Conservation (phyloP, 768 basidiomycete genomes). For the Neoboletus brunneissimus region DNA sequence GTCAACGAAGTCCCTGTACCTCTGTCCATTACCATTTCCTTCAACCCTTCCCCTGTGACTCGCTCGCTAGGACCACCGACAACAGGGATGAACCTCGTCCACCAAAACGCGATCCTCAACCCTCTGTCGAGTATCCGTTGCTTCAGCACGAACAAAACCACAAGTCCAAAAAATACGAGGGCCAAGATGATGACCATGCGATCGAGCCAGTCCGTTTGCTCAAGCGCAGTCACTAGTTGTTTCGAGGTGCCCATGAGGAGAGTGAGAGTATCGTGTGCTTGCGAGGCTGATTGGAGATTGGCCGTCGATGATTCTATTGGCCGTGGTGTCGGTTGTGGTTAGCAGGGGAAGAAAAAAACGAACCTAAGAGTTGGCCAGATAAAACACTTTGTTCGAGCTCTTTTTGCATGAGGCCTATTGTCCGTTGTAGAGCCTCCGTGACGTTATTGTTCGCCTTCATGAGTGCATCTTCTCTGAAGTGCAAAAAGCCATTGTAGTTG, state of each 20-base stretch:
- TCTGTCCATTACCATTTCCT: conserved; percentile 3
- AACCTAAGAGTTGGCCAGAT: conserved; percentile 82
- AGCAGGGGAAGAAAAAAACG: conserved; percentile 8
- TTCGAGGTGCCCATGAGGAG: conserved; percentile 75
- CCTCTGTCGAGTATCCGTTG: conserved; percentile 81
- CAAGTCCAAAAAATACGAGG: conserved; percentile 79
- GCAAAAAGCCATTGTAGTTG: neutral
- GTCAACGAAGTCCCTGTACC: neutral
- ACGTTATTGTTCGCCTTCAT: conserved; percentile 90
- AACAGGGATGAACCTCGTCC: conserved; percentile 71
- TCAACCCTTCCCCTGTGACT: conserved; percentile 1
- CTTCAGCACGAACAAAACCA: conserved; percentile 84
- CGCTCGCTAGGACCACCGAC: conserved; percentile 1
- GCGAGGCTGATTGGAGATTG: conserved; percentile 69
- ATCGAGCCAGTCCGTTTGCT: conserved; percentile 91
- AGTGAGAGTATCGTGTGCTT: conserved; percentile 72
- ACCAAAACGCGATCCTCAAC: conserved; percentile 80
- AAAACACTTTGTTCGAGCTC: conserved; percentile 90
- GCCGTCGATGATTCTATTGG: conserved; percentile 71
- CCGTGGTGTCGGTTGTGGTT: neutral
- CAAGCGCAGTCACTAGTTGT: conserved; percentile 80
- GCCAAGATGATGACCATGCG: conserved; percentile 79
- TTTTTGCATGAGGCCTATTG: conserved; percentile 81
- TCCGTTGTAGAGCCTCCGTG: conserved; percentile 83
- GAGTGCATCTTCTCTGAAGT: conserved; percentile 69